A percentile compares a stretch with the other conserved stretches of the same genome.
Conservation (phyloP, 495 filamentous ascomycete genomes). For the Annulohypoxylon moriforme region DNA sequence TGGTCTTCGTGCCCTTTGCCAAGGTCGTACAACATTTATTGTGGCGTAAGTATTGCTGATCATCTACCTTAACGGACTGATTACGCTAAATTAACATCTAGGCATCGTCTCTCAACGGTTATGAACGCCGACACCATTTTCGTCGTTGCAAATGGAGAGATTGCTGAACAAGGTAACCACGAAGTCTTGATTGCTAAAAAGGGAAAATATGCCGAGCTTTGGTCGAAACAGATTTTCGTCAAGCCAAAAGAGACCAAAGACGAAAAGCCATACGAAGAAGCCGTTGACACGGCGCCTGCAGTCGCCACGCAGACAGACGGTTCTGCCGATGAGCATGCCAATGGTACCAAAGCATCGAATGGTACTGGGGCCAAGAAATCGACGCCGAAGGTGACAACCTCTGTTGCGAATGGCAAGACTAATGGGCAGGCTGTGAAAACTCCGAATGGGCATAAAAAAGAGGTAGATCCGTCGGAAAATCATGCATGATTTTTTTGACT, state of each 20-base stretch:
- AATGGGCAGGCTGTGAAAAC: constrained; percentile 43
- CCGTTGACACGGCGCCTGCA: constrained; percentile 21
- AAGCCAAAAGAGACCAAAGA: constrained; percentile 59
- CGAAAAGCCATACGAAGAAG: constrained; percentile 36
- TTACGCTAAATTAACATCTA: constrained; percentile 39
- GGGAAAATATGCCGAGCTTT: constrained; percentile 72
- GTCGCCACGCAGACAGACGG: constrained; percentile 44
- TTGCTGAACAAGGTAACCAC: constrained; percentile 73
- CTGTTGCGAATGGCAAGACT: constrained; percentile 28
- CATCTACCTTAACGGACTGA: neutral
- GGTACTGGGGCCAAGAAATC: constrained; percentile 7
- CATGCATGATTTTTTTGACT: constrained; percentile 56
- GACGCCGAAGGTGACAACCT: constrained; percentile 12
- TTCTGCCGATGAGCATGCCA: constrained; percentile 44
- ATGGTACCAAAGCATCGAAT: constrained; percentile 47
- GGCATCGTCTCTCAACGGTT: constrained; percentile 75
- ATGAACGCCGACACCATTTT: constrained; percentile 76
- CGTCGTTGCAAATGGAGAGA: constrained; percentile 71
- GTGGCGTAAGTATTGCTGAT: constrained; percentile 63
- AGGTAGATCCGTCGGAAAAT: constrained; percentile 61
- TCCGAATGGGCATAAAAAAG: constrained; percentile 55
- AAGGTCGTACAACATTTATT: constrained; percentile 70
- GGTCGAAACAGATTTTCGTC: constrained; percentile 68
- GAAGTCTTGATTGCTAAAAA: constrained; percentile 65
- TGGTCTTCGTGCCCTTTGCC: constrained; percentile 67